These are phyloP conservation scores for Alternaria incomplexa DNA, from an alignment of 2,329 filamentous ascomycete genomes.

Conservation along the genomic window DNA sequence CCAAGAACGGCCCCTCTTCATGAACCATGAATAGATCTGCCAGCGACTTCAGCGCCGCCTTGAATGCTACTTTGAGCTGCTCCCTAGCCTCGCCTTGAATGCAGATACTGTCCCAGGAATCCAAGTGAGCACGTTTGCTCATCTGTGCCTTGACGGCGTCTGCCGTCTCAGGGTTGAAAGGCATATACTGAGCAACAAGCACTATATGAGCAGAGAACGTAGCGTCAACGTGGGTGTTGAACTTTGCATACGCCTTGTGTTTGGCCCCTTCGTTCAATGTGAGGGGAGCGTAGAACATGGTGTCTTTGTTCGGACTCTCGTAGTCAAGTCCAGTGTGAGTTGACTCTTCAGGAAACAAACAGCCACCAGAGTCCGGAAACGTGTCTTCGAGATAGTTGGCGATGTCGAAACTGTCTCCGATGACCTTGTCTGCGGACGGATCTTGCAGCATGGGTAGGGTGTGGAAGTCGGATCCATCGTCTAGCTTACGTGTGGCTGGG, in stretches of 20 bases:
- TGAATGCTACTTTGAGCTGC: conserved; percentile 51
- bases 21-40: conserved; percentile 52
- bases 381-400: conserved; percentile 63
- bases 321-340: conserved; percentile 30
- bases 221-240: conserved; percentile 63
- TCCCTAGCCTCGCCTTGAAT: conserved; percentile 49
- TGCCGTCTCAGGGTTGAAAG: conserved; percentile 58
- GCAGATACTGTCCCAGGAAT: conserved; percentile 53
- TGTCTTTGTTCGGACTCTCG: conserved; percentile 35
- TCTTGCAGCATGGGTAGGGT: conserved; percentile 67
- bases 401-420: conserved; percentile 72
- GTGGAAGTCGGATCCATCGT: conserved; percentile 63
- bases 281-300: conserved; percentile 36
- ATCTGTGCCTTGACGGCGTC: conserved; percentile 57
- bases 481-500: conserved; percentile 60
- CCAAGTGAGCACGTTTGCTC: conserved; percentile 52
- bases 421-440: conserved; percentile 42
- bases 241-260: conserved; percentile 43
- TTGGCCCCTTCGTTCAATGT: conserved; percentile 42
- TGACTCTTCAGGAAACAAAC: conserved; percentile 56
- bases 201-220: conserved; percentile 57
- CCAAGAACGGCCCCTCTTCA: conserved; percentile 55
- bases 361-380: conserved; percentile 56
- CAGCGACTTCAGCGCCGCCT: conserved; percentile 51
- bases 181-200: conserved; percentile 53